These are phyloP conservation scores for Penicillium bialowiezense DNA, from an alignment of 495 filamentous ascomycete genomes.

Conservation along the genomic window DNA sequence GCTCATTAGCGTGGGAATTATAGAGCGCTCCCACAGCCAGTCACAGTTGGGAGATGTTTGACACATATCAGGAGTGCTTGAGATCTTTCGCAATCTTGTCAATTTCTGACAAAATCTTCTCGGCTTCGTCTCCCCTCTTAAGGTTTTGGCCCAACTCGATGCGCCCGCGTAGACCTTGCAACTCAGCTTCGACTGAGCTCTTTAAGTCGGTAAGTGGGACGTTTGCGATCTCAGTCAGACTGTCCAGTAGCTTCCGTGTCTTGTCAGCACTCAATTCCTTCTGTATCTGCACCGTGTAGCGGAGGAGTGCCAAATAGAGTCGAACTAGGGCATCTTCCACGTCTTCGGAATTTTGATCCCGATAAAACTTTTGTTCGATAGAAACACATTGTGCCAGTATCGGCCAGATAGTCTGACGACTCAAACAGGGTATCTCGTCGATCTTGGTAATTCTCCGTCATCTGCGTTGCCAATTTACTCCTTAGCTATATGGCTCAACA, in stretches of 20 bases:
- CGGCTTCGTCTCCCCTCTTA: not conserved
- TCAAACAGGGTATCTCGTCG: constrained; percentile 6
- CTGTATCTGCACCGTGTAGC: not conserved
- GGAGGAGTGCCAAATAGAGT: not conserved
- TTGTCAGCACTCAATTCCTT: not conserved
- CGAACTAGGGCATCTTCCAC: not conserved
- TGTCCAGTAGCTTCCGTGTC: not conserved
- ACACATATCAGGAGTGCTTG: not conserved
- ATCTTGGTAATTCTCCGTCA: constrained; percentile 3
- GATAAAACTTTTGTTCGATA: constrained; percentile 6
- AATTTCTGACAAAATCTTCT: constrained; percentile 4
- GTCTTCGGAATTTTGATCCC: not conserved
- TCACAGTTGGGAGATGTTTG: constrained; percentile 6
- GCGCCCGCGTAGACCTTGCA: not conserved
- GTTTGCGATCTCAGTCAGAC: constrained; percentile 1
- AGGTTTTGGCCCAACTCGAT: constrained; percentile 4
- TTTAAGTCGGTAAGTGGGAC: constrained; percentile 2
- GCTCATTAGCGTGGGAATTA: constrained; percentile 17
- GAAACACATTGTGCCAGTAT: constrained; percentile 1
- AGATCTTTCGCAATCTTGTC: not conserved
- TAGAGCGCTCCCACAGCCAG: constrained; percentile 21
- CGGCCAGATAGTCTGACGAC: constrained; percentile 10
- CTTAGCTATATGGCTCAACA: not conserved
- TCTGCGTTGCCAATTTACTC: not conserved
- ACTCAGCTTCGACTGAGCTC: constrained; percentile 1